phyloP scores from a whole-genome alignment of 108 stramenopile species.

The Conticribra guillardii region DNA sequence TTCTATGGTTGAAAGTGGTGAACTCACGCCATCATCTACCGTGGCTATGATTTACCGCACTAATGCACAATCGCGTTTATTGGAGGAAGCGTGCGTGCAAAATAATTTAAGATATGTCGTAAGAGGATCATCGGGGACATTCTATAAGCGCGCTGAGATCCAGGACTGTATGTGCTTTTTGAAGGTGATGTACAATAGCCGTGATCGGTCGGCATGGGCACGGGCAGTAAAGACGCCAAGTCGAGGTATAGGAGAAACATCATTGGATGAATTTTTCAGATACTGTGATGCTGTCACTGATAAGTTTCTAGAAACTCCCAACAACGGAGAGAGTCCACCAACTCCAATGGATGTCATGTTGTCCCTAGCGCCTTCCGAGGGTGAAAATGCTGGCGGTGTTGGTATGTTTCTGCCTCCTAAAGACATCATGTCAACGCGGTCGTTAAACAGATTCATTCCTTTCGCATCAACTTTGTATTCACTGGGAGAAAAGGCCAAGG shows the following conservation, averaged over 20 bases:
- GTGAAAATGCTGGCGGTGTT: constrained; percentile 9
- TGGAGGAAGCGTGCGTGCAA: constrained; percentile 90
- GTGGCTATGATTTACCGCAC: constrained; percentile 90
- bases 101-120: constrained; percentile 77
- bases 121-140: constrained; percentile 71
- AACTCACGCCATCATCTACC: constrained; percentile 42
- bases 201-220: constrained; percentile 70
- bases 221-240: constrained; percentile 77
- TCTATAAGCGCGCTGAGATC: constrained; percentile 81
- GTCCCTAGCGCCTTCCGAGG: constrained; percentile 43
- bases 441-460: constrained; percentile 60
- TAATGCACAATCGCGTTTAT: constrained; percentile 87
- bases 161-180: constrained; percentile 82
- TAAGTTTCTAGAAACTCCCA: constrained; percentile 32
- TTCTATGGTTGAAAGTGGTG: constrained; percentile 57
- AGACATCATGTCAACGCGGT: constrained; percentile 60
- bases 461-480: constrained; percentile 62
- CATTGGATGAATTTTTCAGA: constrained; percentile 59
- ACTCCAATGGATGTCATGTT: constrained; percentile 72
- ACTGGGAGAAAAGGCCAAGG: constrained; percentile 50
- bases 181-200: constrained; percentile 72
- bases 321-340: constrained; percentile 17
- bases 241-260: constrained; percentile 71
- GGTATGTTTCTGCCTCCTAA: constrained; percentile 32
- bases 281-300: constrained; percentile 64